Evolutionary conservation across 2,329 filamentous ascomycete genomes (phyloP), one percentile per base, ranked within the genome.

Genomic region (Fusarium sp.): DNA sequence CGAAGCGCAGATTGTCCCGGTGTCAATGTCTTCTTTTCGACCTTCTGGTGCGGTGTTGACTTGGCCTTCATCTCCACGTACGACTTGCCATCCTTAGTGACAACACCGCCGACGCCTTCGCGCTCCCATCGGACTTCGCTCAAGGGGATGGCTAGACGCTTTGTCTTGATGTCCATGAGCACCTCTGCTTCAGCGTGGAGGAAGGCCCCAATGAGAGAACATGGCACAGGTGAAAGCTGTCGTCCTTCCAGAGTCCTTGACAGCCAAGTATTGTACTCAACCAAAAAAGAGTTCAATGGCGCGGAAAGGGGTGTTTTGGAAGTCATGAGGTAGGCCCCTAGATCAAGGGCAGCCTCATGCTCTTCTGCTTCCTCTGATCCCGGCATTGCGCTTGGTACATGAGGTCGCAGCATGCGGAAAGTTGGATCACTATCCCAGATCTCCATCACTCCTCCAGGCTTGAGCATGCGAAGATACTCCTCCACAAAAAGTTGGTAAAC

Each of bases 351-450:
- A 41, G 88, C 87, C 66, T 94, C 90, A 54, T 91, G 89, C 44
- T 90, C 87, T 24, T 90, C 87, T 26, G 82, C 82, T 35, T 84
- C 82, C 26, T 82, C 81, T 53, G 80, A 80, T 9, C 74, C 73
- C 14, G 79, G 75, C 6, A 78, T 63, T 20, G 74, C 87, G 83
- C 61, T 88, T 6, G 91, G 90, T 5, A 93, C 90, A 80, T 96
- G 94, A 6, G 94, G 94, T 57, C 94, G 87, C 35, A 98, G 87
- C 81, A 95, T 95, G 75, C 95, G 92, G 73, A 98, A 90, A 18
- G 92, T 89, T 79, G 95, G 91, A 82, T 98, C 95, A 10, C 92
- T 92, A 74, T 98, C 95, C 95, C 95, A 98, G 22, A 97, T 87
- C 80, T 98, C 96, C 32, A 98, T 79, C 5, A 90, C 90, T 9